Percentiles rank a stretch among this genome's conserved stretches.
These are phyloP conservation scores for Citrus sinensis DNA, from an alignment of 345 rosid genomes.

Conservation along the genomic window DVS_A1.0 CM039163.1:26006501-26007000, in stretches of 20 bases:
- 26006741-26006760: neutral
- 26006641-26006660: neutral
- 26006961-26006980: no score
- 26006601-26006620: no score
- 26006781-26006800: neutral
- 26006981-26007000: no score
- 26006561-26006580: no score
- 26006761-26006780: neutral
- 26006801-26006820: neutral
- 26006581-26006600: no score
- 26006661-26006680: neutral
- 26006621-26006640: no score
- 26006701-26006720: neutral
- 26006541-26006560: conserved; percentile 1
- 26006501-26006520: conserved; percentile 54
- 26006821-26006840: neutral
- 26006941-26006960: no score
- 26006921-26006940: neutral
- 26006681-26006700: neutral
- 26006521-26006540: neutral
- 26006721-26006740: neutral
- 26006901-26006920: neutral
- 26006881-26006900: neutral
- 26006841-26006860: neutral
- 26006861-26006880: neutral